Evolutionary conservation across 192 early-diverging fungal genomes (phyloP), one percentile per base, ranked within the genome.

Genomic region (Diversispora epigaea): DNA sequence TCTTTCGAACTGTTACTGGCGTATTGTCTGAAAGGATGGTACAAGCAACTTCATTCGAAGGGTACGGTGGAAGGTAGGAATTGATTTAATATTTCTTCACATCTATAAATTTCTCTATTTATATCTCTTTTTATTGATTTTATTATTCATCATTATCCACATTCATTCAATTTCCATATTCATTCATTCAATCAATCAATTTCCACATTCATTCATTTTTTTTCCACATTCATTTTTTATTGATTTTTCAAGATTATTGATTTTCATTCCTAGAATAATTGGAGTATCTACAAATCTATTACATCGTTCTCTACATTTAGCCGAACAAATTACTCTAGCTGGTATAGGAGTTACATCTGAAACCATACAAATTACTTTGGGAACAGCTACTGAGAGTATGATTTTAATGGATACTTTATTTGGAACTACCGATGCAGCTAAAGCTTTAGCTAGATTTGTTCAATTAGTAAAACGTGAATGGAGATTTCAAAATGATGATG

Each of bases 341-440:
- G 62, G 73, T 25, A 11, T 75, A 22, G 73, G 65, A 25, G 41
- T 75, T 10, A 65, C 73, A 4, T 65, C 73, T 0, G 73, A 75
- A 52, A 75, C 73, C 0, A 21, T 65, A 15, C 73, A 75, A 61
- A 54, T 62, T 22, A 49, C 79, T n/a, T 71, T 83, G 17, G 62
- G 55, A 14, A 81, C 82, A 9, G 57, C 80, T 21, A 69, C 78
- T 64, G 82, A 83, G 25, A 77, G 79, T 11, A 32, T 81, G 14
- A 68, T 77, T 14, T n/a, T 83, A 25, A 79, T 86, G 57, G 97
- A 98, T 82, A 95, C 93, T 5, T 77, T 99, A 9, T 98, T 99
- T 86, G 97, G 97, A 22, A 90, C 92, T 3, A 98, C 94, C 6
- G 96, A 99, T 77, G 95, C 96, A 0, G 96, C 95, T 15, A 86